These are phyloP conservation scores for Letharia columbiana DNA, from an alignment of 495 filamentous ascomycete genomes.

Conservation along the genomic window DNA sequence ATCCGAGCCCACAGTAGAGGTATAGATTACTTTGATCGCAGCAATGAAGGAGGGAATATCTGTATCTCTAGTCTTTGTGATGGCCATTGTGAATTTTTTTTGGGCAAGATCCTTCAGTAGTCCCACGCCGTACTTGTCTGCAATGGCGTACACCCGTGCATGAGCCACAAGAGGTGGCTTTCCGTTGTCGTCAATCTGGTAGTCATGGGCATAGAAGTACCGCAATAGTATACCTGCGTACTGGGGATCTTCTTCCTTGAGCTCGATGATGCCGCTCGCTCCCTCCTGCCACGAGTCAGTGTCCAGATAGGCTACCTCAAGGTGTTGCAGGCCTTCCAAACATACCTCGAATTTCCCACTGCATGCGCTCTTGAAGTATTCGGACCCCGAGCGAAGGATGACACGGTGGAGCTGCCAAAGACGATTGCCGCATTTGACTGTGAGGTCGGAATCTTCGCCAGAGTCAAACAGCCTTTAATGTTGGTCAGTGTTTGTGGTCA, in stretches of 20 bases:
- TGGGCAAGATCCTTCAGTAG: neutral
- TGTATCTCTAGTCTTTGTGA: neutral
- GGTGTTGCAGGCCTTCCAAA: neutral
- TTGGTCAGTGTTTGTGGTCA: neutral
- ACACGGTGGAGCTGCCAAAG: neutral
- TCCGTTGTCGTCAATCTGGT: neutral
- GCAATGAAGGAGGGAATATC: neutral
- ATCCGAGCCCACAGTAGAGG: neutral
- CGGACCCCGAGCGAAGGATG: neutral
- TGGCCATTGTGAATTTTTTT: neutral
- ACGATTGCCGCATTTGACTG: neutral
- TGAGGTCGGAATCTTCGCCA: neutral
- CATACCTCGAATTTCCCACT: neutral
- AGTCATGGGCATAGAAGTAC: neutral
- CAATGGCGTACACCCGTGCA: neutral
- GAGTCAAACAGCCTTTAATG: neutral
- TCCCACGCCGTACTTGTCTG: constrained; percentile 1
- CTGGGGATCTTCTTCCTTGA: neutral
- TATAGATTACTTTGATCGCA: neutral
- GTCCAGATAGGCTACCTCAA: too few species aligned
- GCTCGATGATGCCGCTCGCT: neutral
- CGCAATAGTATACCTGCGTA: neutral
- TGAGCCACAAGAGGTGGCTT: neutral
- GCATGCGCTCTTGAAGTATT: constrained; percentile 1
- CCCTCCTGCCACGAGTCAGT: neutral